Evolutionary conservation across 106 monocot species (phyloP).

Genomic region (Dendrobium chrysotoxum): DNA sequence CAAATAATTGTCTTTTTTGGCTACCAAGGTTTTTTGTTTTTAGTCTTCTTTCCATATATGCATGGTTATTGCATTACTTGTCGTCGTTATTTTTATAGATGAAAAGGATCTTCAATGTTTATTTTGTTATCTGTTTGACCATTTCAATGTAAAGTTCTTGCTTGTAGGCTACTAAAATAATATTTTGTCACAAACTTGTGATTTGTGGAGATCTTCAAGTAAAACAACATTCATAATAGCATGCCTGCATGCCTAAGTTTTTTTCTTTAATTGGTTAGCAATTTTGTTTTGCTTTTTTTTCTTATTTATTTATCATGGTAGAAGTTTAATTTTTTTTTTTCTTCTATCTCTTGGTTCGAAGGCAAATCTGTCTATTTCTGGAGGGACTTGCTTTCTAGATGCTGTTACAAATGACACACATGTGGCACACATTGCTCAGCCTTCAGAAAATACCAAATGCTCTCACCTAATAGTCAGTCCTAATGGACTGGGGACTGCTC

Average conservation of each 20-base stretch:
- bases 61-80: background rate
- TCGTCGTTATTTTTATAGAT: background rate
- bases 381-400: constrained; percentile 81
- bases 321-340: background rate
- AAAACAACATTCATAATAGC: background rate
- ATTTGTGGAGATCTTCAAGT: background rate
- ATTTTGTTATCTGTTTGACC: background rate
- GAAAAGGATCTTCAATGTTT: background rate
- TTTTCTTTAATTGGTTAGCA: background rate
- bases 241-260: background rate
- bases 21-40: background rate
- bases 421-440: constrained; percentile 46
- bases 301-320: background rate
- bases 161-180: background rate
- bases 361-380: constrained; percentile 75
- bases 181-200: background rate
- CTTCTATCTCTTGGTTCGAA: constrained; percentile 13
- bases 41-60: background rate
- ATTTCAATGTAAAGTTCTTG: background rate
- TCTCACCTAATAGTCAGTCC: constrained; percentile 54
- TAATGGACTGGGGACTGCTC: constrained; percentile 62
- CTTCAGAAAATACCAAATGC: constrained; percentile 36
- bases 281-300: background rate
- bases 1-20: background rate
- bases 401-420: constrained; percentile 67